Base-by-base conservation (phyloP, 768 basidiomycete genomes). In the Chlorophyllum brunneum region DNA sequence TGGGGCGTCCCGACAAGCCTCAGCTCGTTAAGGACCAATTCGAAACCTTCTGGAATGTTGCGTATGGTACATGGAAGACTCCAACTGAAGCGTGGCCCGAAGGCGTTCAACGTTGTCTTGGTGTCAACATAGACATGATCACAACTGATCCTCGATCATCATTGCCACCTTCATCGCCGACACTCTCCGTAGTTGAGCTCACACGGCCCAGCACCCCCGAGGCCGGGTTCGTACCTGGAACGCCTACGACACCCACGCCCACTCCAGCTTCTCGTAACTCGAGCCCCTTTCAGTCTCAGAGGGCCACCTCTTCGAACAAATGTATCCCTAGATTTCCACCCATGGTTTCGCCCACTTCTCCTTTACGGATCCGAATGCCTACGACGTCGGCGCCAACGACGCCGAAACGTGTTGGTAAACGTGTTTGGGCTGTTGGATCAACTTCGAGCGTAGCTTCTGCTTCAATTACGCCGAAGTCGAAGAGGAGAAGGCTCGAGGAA, bases 41-140 rank as follows among this genome's bases (percentile, higher is more conserved):
- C 60, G 62, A 62, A 5, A 78, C 79, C 26, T 85, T 85, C 61
- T 90, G 88, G 88, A 63, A 71, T 13, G 58, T 68, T 1, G 70
- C 72, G 2, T 87, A 74, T 55, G 70, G 70, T 9, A 47, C 63
- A 1, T 30, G 70, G 20, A 56, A 69, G 2, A 65, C 70, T 20
- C 83, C 85, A 0, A 54, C 61, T 11, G 61, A 60, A 2, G 82
- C 79, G 4, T 90, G 85, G 85, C 76, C 83, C 0, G 66, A 69
- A 24, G 66, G 54, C n/a, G 57, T 68, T 26, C 58, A 45, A 4
- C 59, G 63, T 23, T 63, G 64, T 36, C 63, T 69, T 36, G 61
- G 59, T 23, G 45, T 63, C 15, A 39, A 59, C 15, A 44, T 51
- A 16, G 43, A 59, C 39, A 26, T 29, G n/a, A n/a, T n/a, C 48